Base-by-base conservation (phyloP, 164 flowering plant genomes). In the Vitis amurensis region DNA sequence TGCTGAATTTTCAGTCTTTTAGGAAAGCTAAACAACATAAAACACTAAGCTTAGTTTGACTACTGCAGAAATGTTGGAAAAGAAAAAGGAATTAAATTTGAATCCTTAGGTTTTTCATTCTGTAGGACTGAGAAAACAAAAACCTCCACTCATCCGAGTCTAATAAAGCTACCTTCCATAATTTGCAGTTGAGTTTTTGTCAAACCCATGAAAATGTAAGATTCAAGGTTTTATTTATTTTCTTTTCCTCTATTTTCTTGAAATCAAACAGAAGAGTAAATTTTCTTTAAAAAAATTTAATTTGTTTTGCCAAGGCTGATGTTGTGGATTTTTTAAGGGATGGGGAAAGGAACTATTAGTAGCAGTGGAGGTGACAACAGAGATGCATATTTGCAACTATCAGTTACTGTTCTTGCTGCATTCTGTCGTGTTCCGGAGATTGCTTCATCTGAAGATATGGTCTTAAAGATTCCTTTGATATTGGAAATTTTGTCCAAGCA, bases 371-470 rank as follows among this genome's bases (percentile, higher is more conserved):
- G 55, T 29, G 87, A 78, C 9, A 82, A 90, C 62, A 82, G 87
- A 0, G 92, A 88, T 37, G 98, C 86, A 0, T 95, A 93, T 73
- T 81, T 95, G 80, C 90, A 83, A 70, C 81, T 95, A 55, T 81
- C 97, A 1, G 82, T 93, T 53, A 87, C 97, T 0, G 76, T 93
- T 60, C 84, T 92, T 56, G 83, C 93, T 44, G 88, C 91, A 11
- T 86, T 95, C 61, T 91, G 91, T 65, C 94, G 92, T n/a, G 91
- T 93, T 37, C 86, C 87, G 1, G 92, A 86, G 69, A 86, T 95
- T 66, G 99, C 99, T 61, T 77, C 95, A 8, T 86, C 91, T 19
- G 69, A 81, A 56, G 91, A 95, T 15, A 91, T 95, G 93, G 78
- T 88, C 19, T 73, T 78, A 2, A 85, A 84, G 78, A 75, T 93